phyloP scores from a whole-genome alignment of 2,329 filamentous ascomycete species.

The Gliomastix tumulicola region DNA sequence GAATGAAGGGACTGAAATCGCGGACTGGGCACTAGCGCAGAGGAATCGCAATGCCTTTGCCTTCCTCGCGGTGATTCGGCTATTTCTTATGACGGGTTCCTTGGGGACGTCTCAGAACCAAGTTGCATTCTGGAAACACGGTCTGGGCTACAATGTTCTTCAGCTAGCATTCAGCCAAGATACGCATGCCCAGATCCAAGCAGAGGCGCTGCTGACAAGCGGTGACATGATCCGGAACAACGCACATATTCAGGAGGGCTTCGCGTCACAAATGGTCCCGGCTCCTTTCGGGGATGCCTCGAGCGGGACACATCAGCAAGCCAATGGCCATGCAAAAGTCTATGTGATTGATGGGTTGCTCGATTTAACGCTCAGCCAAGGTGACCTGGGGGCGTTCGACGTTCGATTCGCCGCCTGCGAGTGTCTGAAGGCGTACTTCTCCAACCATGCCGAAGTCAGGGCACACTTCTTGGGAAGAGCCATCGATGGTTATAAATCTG shows the following conservation, averaged over 20 bases:
- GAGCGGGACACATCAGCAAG: conserved; percentile 25
- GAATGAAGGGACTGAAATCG: conserved; percentile 50
- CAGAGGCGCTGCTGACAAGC: conserved; percentile 78
- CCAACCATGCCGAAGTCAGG: conserved; percentile 71
- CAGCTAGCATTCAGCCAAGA: conserved; percentile 72
- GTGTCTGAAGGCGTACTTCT: conserved; percentile 90
- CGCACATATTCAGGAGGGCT: conserved; percentile 72
- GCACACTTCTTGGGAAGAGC: conserved; percentile 82
- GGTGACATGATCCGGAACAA: conserved; percentile 86
- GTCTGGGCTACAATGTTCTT: conserved; percentile 70
- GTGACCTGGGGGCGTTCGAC: conserved; percentile 64
- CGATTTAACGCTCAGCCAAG: conserved; percentile 68
- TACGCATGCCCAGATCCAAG: conserved; percentile 70
- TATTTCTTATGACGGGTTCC: conserved; percentile 80
- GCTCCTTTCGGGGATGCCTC: conserved; percentile 39
- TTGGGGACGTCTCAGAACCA: conserved; percentile 79
- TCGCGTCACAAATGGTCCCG: conserved; percentile 77
- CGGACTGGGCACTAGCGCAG: conserved; percentile 69
- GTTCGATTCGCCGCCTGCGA: conserved; percentile 79
- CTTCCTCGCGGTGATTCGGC: conserved; percentile 73
- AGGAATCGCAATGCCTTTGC: conserved; percentile 90
- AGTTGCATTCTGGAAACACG: conserved; percentile 75
- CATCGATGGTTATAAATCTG: conserved; percentile 77
- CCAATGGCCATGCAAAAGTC: conserved; percentile 52
- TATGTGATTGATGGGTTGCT: conserved; percentile 93